Percentiles rank a stretch among this genome's conserved stretches.
These are phyloP conservation scores for Austroboletus niveus DNA, from an alignment of 1,284 basidiomycete genomes.

Conservation along the genomic window DNA sequence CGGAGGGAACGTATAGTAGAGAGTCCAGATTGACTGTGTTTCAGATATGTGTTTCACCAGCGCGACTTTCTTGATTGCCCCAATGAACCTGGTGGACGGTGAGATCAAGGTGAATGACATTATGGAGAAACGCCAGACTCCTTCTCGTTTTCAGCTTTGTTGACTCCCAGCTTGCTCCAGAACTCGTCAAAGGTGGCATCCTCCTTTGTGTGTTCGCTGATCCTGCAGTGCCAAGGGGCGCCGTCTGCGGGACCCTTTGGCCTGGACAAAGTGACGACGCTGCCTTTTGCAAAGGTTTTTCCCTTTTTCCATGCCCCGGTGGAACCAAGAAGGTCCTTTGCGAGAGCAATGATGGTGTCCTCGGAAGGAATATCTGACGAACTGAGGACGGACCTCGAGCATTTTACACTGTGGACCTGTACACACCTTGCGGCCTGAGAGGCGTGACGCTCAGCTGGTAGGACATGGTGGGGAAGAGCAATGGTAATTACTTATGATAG, in stretches of 20 bases:
- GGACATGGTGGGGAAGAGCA: slow-evolving; percentile 23
- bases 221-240: slow-evolving; percentile 63
- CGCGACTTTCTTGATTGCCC: slow-evolving; percentile 60
- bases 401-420: too few species aligned
- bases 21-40: slow-evolving; percentile 65
- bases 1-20: slow-evolving; percentile 69
- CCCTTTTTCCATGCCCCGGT: slow-evolving; percentile 62
- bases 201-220: slow-evolving; percentile 61
- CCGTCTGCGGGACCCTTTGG: slow-evolving; percentile 52
- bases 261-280: slow-evolving; percentile 54
- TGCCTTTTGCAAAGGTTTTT: slow-evolving; percentile 53
- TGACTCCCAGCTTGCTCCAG: slow-evolving; percentile 62
- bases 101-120: slow-evolving; percentile 1
- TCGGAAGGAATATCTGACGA: slow-evolving; percentile 57
- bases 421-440: slow-evolving; percentile 43
- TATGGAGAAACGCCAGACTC: slow-evolving; percentile 39
- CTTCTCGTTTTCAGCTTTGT: slow-evolving; percentile 68
- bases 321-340: slow-evolving; percentile 52
- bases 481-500: slow-evolving; percentile 6
- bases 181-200: slow-evolving; percentile 70
- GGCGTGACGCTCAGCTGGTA: slow-evolving; percentile 44
- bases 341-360: slow-evolving; percentile 53
- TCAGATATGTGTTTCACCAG: slow-evolving; percentile 62
- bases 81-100: slow-evolving; percentile 51
- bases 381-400: background rate